Evolutionary conservation across 208 protist genomes (phyloP).

Genomic region (Herpetomonas samuelpessoai): DNA sequence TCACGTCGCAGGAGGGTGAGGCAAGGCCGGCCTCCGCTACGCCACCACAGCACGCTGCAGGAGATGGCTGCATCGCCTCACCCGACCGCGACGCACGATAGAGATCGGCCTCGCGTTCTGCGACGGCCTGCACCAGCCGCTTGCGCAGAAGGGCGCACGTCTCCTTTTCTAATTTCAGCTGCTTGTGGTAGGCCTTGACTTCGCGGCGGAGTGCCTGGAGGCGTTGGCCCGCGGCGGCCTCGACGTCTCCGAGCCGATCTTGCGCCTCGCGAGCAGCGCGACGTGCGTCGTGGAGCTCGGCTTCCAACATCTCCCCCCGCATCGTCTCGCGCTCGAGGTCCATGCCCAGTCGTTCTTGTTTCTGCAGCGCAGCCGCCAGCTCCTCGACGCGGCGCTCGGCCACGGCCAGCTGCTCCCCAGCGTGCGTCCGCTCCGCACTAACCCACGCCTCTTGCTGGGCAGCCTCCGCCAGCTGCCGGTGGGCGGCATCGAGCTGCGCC

Average conservation of each 20-base stretch:
- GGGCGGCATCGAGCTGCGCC: constrained; percentile 23
- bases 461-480: constrained; percentile 32
- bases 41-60: background rate
- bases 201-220: constrained; percentile 41
- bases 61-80: background rate
- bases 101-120: constrained; percentile 39
- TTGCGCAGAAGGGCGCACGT: constrained; percentile 52
- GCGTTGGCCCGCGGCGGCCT: constrained; percentile 48
- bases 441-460: constrained; percentile 66
- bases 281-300: constrained; percentile 41
- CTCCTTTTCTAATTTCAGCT: constrained; percentile 34
- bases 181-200: constrained; percentile 44
- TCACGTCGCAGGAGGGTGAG: constrained; percentile 33
- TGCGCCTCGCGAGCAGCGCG: constrained; percentile 31
- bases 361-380: constrained; percentile 22
- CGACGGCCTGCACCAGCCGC: constrained; percentile 51
- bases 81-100: background rate
- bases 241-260: constrained; percentile 31
- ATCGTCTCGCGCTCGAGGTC: constrained; percentile 54
- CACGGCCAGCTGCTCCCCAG: constrained; percentile 38
- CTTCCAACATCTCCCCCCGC: constrained; percentile 38
- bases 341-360: constrained; percentile 29
- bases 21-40: background rate
- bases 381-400: constrained; percentile 44
- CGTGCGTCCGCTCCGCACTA: constrained; percentile 34